Evolutionary conservation across 176 grass and related monocot genomes (phyloP).

Genomic region (Triticum urartu): DNA sequence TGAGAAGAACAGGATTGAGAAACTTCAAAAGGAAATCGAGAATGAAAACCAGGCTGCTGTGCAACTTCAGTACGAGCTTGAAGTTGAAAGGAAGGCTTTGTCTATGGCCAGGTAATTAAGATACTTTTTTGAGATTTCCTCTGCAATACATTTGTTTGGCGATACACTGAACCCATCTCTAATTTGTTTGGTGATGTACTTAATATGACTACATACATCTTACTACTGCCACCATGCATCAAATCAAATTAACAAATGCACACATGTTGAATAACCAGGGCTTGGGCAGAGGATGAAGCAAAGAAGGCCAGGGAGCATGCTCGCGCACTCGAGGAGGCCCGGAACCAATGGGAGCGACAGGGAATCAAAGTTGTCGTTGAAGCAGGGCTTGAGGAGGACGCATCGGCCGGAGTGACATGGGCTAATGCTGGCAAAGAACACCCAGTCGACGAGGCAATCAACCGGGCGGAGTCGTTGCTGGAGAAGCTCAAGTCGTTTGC

Average conservation of each 20-base stretch:
- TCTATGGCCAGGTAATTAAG: conserved; percentile 73
- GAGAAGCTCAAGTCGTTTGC: conserved; percentile 61
- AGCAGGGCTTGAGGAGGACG: conserved; percentile 58
- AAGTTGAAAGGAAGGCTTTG: conserved; percentile 95
- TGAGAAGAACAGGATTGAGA: conserved; percentile 72
- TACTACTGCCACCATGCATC: background rate
- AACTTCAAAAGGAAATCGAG: conserved; percentile 77
- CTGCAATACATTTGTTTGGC: background rate
- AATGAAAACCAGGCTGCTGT: conserved; percentile 63
- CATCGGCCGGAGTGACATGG: conserved; percentile 74
- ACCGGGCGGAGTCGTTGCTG: conserved; percentile 44
- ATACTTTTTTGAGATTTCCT: conserved; percentile 7
- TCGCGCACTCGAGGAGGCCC: conserved; percentile 70
- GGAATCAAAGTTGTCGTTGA: conserved; percentile 91
- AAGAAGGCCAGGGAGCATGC: conserved; percentile 86
- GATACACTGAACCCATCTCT: conserved; percentile 5
- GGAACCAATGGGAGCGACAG: conserved; percentile 67
- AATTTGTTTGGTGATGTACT: background rate
- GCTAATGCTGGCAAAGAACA: conserved; percentile 58
- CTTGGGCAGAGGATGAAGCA: conserved; percentile 97
- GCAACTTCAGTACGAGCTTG: conserved; percentile 86
- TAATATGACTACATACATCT: background rate
- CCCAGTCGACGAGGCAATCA: conserved; percentile 48
- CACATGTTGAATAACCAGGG: conserved; percentile 49
- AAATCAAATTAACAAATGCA: background rate